phyloP scores from a whole-genome alignment of 805 yeast species.

The Lipomyces yamanashiensis region DNA sequence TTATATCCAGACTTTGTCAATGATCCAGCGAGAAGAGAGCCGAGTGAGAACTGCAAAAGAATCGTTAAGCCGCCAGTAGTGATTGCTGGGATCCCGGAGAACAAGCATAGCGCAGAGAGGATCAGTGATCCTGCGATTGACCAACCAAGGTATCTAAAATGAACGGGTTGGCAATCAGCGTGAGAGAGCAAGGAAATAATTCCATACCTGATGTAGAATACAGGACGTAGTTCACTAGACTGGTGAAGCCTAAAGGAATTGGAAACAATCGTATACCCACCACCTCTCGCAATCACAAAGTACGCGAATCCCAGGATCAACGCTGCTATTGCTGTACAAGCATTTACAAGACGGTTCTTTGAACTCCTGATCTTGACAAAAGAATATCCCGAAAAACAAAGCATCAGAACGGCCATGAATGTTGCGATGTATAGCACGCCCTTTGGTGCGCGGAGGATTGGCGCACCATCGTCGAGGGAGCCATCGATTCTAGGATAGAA shows the following conservation, averaged over 20 bases:
- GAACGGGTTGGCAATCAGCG: background rate
- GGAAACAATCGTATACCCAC: background rate
- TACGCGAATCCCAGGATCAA: background rate
- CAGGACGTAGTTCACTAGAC: background rate
- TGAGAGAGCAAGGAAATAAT: background rate
- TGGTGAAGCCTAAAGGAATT: background rate
- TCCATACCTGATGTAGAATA: constrained; percentile 4
- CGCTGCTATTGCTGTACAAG: background rate
- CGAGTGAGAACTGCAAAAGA: background rate
- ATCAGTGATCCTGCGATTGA: background rate
- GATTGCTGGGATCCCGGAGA: background rate
- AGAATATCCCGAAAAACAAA: background rate
- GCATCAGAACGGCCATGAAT: background rate
- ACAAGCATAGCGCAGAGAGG: background rate
- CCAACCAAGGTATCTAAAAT: constrained; percentile 4
- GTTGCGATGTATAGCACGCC: background rate
- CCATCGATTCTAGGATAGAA: background rate
- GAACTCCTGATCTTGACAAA: background rate
- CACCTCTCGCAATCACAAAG: constrained; percentile 3
- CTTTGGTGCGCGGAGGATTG: background rate
- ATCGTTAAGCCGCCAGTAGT: background rate
- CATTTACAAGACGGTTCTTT: background rate
- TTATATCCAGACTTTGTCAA: constrained; percentile 2
- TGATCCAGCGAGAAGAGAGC: constrained; percentile 8
- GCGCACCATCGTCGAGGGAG: background rate